Evolutionary conservation across 331 rosid species (phyloP), one percentile per base, ranked within the genome.

Genomic region (Telfairia occidentalis): DNA sequence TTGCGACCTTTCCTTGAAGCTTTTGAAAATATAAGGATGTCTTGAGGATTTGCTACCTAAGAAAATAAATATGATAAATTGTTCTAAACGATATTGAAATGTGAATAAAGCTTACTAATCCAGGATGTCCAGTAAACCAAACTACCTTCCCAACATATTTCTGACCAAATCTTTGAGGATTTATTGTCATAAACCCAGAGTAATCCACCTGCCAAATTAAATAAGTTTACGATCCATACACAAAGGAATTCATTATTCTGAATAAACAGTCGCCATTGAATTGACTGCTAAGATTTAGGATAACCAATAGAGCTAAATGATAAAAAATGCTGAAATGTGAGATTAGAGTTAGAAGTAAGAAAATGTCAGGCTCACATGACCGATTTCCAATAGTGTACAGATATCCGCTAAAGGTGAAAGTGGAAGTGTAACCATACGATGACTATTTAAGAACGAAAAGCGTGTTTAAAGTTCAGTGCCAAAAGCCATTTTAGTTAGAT

Each of bases 31-130:
- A 95, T 91, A 78, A 95, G 97, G 85, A 95, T 92, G 85, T 91
- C 99, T 83, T 95, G 99, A 48, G 99, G 99, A 76, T 95, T 95
- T 71, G 99, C 99, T 65, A 95, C 99, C 99, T 95, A 77, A 74
- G 54, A 83, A 73, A 66, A 78, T 28, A 43, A 28, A 35, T 79
- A 35, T 76, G 61, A 40, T 37, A 46, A 59, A 65, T 83, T 75
- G 55, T 76, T 53, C 58, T 64, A 66, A 58, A 81, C 54, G 75
- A 78, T 45, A 75, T 72, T 57, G 24, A 75, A 82, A 83, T 82
- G 59, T 78, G 34, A 40, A 71, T 71, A 77, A 32, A 73, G 43
- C 78, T 74, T 50, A 67, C 80, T 61, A 74, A 76, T 49, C 77
- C 37, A 71, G 35, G 69, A 83, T 76, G 71, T 15, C 74, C 57